Evolutionary conservation across 2,329 filamentous ascomycete genomes (phyloP).

Genomic region (Mycogone perniciosa): DNA sequence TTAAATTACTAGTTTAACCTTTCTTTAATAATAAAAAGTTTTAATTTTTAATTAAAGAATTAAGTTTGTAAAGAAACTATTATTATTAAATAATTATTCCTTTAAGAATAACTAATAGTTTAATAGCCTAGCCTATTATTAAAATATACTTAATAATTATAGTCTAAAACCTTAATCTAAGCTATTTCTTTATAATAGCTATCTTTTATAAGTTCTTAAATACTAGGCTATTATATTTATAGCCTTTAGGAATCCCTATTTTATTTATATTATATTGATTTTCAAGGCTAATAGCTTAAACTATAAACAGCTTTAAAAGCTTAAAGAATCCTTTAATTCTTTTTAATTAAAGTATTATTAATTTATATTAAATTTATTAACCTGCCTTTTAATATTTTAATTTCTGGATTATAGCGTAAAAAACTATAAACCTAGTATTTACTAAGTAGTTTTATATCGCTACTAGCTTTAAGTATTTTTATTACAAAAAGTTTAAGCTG

Average conservation of each 20-base stretch:
- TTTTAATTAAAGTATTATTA: constrained; percentile 1
- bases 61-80: too few relatives aligned
- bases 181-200: constrained; percentile 5
- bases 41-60: too few relatives aligned
- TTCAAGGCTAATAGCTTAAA: not conserved
- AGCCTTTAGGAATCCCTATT: constrained; percentile 9
- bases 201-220: constrained; percentile 6
- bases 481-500: too few relatives aligned
- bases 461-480: too few relatives aligned
- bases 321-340: constrained; percentile 3
- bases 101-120: too few relatives aligned
- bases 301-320: not conserved
- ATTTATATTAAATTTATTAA: not conserved
- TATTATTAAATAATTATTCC: too few relatives aligned
- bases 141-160: too few relatives aligned
- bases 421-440: constrained; percentile 11
- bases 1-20: too few relatives aligned
- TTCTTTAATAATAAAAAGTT: too few relatives aligned
- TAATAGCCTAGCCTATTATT: too few relatives aligned
- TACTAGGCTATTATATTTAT: constrained; percentile 11
- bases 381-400: constrained; percentile 2
- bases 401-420: constrained; percentile 5
- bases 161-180: too few relatives aligned
- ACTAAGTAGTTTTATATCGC: too few relatives aligned
- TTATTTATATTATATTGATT: constrained; percentile 13